Conservation (phyloP, 2,329 filamentous ascomycete species). For the Trichoderma pleuroti region DNA sequence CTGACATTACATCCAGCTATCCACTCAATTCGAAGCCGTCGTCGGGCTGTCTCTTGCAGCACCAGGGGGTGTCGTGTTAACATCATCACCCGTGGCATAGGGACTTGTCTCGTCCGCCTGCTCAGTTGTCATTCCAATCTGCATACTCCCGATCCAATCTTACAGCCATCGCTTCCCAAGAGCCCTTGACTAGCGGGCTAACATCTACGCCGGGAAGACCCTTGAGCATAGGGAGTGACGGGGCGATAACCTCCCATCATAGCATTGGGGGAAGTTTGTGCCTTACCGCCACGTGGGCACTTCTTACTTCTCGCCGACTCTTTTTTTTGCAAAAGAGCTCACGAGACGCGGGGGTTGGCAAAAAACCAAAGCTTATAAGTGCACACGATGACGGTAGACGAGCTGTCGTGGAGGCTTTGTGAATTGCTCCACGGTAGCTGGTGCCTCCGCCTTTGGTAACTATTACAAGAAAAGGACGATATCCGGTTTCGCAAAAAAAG, state of each 20-base stretch:
- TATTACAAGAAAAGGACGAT: constrained; percentile 1
- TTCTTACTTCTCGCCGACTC: constrained; percentile 3
- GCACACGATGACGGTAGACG: constrained; percentile 9
- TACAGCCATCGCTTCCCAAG: not conserved
- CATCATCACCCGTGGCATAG: not conserved
- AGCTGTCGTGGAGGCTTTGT: constrained; percentile 10
- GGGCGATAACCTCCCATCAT: constrained; percentile 12
- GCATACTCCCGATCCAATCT: constrained; percentile 15
- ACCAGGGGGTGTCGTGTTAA: not conserved
- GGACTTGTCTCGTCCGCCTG: not conserved
- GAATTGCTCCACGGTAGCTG: constrained; percentile 14
- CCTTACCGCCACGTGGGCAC: constrained; percentile 9
- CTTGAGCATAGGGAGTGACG: constrained; percentile 9
- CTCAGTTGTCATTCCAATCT: constrained; percentile 11
- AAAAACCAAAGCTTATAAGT: constrained; percentile 4
- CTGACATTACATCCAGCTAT: constrained; percentile 9
- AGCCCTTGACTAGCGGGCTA: not conserved
- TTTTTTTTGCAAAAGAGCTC: not conserved
- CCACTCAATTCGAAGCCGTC: constrained; percentile 1
- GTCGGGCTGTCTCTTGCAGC: constrained; percentile 8
- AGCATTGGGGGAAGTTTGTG: constrained; percentile 16
- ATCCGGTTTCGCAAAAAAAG: constrained; percentile 1
- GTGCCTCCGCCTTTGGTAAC: constrained; percentile 1
- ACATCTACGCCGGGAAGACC: not conserved
- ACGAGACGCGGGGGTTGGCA: constrained; percentile 9